phyloP scores from a whole-genome alignment of 164 flowering plant genomes.

The Litsea cubeba region DNA sequence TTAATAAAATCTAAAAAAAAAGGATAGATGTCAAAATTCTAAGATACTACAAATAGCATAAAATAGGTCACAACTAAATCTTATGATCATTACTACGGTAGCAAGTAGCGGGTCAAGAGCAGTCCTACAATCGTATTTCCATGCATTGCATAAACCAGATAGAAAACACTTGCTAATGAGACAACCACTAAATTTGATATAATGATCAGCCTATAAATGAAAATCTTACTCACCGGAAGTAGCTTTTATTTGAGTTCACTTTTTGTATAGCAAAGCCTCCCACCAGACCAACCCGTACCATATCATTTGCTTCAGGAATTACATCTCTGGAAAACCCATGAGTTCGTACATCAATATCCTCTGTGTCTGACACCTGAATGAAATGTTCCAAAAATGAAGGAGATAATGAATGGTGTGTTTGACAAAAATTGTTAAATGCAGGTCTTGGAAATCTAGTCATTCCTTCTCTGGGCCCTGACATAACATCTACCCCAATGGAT shows the following conservation, averaged over 20 bases:
- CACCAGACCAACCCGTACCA: constrained; percentile 64
- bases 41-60: background rate
- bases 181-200: background rate
- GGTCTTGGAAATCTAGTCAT: too few relatives aligned
- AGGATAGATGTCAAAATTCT: background rate
- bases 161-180: background rate
- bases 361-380: constrained; percentile 47
- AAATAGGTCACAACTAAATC: background rate
- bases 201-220: background rate
- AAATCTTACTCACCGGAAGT: constrained; percentile 58
- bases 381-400: background rate
- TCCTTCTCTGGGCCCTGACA: too few relatives aligned
- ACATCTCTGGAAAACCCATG: constrained; percentile 67
- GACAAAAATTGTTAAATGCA: too few relatives aligned
- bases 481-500: too few relatives aligned
- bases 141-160: background rate
- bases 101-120: background rate
- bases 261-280: constrained; percentile 93
- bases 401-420: too few relatives aligned
- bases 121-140: background rate
- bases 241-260: constrained; percentile 61
- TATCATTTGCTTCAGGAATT: constrained; percentile 62
- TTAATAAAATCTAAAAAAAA: too few relatives aligned
- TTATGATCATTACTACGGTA: background rate
- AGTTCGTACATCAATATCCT: constrained; percentile 32